Evolutionary conservation across 306 rosid species (phyloP).

Genomic region (Lithocarpus polystachyus): DNA sequence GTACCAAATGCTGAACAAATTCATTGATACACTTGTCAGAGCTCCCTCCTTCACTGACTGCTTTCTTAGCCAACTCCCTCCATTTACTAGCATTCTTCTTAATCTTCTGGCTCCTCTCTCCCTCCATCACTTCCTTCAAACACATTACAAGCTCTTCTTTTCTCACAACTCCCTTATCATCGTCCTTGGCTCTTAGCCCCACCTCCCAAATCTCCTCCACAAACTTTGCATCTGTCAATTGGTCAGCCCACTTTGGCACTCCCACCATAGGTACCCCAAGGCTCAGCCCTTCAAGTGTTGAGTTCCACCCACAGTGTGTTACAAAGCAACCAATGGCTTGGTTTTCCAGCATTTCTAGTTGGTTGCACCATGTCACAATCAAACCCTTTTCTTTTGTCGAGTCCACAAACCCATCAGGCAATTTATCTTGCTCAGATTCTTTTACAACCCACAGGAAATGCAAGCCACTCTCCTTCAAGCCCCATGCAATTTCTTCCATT

Average conservation of each 20-base stretch:
- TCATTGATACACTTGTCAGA: conserved; percentile 38
- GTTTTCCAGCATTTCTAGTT: conserved; percentile 50
- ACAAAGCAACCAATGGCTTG: conserved; percentile 55
- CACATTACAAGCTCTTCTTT: conserved; percentile 40
- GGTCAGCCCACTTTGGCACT: conserved; percentile 66
- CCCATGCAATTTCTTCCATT: conserved; percentile 37
- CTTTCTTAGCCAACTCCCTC: conserved; percentile 47
- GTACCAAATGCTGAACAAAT: conserved; percentile 38
- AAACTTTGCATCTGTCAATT: conserved; percentile 58
- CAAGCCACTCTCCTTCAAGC: conserved; percentile 34
- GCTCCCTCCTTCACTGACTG: conserved; percentile 47
- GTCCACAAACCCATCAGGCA: conserved; percentile 37
- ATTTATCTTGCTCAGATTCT: conserved; percentile 33
- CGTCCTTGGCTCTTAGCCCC: conserved; percentile 59
- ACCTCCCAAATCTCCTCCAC: conserved; percentile 61
- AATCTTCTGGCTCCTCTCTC: conserved; percentile 38
- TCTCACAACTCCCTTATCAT: conserved; percentile 44
- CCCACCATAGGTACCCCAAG: conserved; percentile 66
- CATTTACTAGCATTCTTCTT: conserved; percentile 37
- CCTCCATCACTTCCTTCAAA: conserved; percentile 52
- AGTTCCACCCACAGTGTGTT: conserved; percentile 71
- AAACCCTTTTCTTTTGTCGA: conserved; percentile 31
- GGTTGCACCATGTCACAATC: conserved; percentile 57
- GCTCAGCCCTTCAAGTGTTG: conserved; percentile 61
- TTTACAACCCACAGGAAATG: conserved; percentile 46